These are phyloP conservation scores for Cyclanthera cordifolia DNA, from an alignment of 306 rosid species.

Conservation along the genomic window DNA sequence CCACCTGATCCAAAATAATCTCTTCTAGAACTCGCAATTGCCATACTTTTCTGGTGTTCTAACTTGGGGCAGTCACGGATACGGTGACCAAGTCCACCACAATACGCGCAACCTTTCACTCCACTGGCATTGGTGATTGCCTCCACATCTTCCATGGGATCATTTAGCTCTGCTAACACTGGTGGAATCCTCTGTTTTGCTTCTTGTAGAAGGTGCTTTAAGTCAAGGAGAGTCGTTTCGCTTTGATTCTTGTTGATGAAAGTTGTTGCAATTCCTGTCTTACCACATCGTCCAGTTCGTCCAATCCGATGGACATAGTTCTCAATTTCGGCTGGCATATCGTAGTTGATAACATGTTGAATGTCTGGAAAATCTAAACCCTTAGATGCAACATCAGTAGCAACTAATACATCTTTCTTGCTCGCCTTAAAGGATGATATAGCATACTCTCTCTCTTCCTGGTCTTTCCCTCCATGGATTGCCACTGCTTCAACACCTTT, in stretches of 20 bases:
- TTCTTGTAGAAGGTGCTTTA: slow-evolving; percentile 91
- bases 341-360: slow-evolving; percentile 86
- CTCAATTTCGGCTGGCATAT: slow-evolving; percentile 94
- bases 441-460: slow-evolving; percentile 85
- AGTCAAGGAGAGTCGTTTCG: slow-evolving; percentile 85
- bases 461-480: slow-evolving; percentile 92
- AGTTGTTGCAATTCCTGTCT: slow-evolving; percentile 87
- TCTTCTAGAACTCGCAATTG: slow-evolving; percentile 62
- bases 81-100: slow-evolving; percentile 97
- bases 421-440: slow-evolving; percentile 68
- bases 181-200: slow-evolving; percentile 98
- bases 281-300: slow-evolving; percentile 86
- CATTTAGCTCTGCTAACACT: slow-evolving; percentile 71
- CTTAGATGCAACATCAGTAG: slow-evolving; percentile 91
- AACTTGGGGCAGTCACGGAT: slow-evolving; percentile 73
- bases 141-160: slow-evolving; percentile 78
- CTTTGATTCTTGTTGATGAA: slow-evolving; percentile 89
- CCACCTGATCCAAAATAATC: slow-evolving; percentile 94
- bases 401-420: slow-evolving; percentile 86
- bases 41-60: slow-evolving; percentile 78
- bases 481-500: slow-evolving; percentile 98
- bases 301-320: slow-evolving; percentile 97
- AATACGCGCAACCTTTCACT: slow-evolving; percentile 79
- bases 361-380: slow-evolving; percentile 95
- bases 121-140: slow-evolving; percentile 66